A percentile compares a stretch with the other conserved stretches of the same genome.
These are phyloP conservation scores for Penicillium frequentans DNA, from an alignment of 2,329 filamentous ascomycete genomes.

Conservation along the genomic window DNA sequence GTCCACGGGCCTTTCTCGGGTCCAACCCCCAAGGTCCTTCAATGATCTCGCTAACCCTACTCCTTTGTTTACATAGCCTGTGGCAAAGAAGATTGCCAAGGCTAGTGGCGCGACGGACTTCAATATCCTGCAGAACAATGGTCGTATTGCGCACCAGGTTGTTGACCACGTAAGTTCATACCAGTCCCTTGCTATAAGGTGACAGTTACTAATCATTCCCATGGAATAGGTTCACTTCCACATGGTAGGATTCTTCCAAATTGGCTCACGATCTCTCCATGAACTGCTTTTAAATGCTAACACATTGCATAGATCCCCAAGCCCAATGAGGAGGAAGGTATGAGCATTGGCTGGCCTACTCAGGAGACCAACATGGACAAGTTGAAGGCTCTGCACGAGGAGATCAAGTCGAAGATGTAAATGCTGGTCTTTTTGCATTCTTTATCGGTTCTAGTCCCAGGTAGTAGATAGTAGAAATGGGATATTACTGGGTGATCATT, in stretches of 20 bases:
- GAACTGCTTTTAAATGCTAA: neutral
- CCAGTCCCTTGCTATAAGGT: neutral
- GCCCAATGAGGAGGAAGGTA: constrained; percentile 77
- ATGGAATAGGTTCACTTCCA: constrained; percentile 79
- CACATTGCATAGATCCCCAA: constrained; percentile 73
- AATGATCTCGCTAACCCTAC: constrained; percentile 10
- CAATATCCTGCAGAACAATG: constrained; percentile 97
- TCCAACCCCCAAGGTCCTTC: constrained; percentile 25
- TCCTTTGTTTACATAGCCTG: constrained; percentile 52
- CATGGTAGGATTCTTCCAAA: constrained; percentile 59
- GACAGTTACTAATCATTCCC: constrained; percentile 1
- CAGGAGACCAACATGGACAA: constrained; percentile 76
- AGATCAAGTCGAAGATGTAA: constrained; percentile 88
- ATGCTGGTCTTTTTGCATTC: neutral
- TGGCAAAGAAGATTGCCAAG: constrained; percentile 81
- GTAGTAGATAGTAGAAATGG: neutral
- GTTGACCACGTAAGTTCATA: constrained; percentile 76
- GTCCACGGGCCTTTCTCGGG: neutral
- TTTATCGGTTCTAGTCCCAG: constrained; percentile 9
- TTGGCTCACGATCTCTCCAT: neutral
- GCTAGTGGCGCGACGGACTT: constrained; percentile 78
- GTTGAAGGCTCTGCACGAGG: constrained; percentile 75
- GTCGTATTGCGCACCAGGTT: constrained; percentile 82
- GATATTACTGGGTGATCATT: neutral
- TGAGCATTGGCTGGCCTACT: constrained; percentile 78